Percentiles rank a stretch among this genome's conserved stretches.
These are phyloP conservation scores for Monosporascus sp. DNA, from an alignment of 2,329 filamentous ascomycete genomes.

Conservation along the genomic window DNA sequence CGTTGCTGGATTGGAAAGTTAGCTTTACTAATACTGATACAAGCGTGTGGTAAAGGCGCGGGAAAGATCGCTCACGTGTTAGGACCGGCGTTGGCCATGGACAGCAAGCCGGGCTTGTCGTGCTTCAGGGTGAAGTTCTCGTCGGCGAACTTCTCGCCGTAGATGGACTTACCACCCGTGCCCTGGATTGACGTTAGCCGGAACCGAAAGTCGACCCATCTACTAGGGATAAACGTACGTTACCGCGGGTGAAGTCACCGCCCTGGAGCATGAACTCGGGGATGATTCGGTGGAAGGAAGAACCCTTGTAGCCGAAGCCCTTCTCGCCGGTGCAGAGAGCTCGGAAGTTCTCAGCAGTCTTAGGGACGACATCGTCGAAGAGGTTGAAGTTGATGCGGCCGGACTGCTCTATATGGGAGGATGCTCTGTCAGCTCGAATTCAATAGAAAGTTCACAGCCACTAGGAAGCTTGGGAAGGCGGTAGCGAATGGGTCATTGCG, in stretches of 20 bases:
- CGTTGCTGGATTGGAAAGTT: conserved; percentile 64
- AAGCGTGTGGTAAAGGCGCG: not conserved
- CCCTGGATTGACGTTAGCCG: conserved; percentile 47
- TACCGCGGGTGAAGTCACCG: conserved; percentile 89
- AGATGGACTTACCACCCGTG: conserved; percentile 90
- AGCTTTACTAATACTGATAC: conserved; percentile 1
- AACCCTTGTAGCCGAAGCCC: conserved; percentile 78
- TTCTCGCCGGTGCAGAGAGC: conserved; percentile 76
- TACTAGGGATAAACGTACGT: conserved; percentile 54
- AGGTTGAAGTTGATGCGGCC: conserved; percentile 88
- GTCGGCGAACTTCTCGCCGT: conserved; percentile 88
- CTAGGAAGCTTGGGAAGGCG: conserved; percentile 10
- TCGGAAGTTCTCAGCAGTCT: conserved; percentile 81
- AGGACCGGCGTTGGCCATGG: conserved; percentile 92
- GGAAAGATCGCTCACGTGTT: conserved; percentile 64
- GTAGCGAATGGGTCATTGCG: not conserved
- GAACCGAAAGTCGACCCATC: not conserved
- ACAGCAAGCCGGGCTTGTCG: conserved; percentile 70
- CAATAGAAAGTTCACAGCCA: not conserved
- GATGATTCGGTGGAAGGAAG: conserved; percentile 89
- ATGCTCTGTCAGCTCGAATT: not conserved
- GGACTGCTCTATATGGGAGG: conserved; percentile 50
- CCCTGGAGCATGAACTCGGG: conserved; percentile 93
- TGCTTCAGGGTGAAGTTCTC: conserved; percentile 85
- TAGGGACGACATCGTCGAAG: conserved; percentile 80